Evolutionary conservation across 768 basidiomycete species (phyloP).

Genomic region (Naganishia vaughanmartiniae): DNA sequence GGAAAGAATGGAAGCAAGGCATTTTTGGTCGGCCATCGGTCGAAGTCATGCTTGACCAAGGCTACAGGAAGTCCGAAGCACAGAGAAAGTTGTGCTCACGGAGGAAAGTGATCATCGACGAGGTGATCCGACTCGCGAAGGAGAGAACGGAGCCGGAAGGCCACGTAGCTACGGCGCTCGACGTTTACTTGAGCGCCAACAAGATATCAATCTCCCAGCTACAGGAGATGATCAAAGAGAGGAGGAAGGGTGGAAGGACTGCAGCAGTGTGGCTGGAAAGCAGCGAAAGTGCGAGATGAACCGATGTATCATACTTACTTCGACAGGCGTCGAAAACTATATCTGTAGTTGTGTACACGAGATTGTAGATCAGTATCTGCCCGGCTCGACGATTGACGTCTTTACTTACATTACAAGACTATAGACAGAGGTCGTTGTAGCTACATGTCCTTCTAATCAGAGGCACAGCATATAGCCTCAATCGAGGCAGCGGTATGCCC

Average conservation of each 20-base stretch:
- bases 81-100: background rate
- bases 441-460: too few species aligned
- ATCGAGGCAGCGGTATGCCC: too few species aligned
- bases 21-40: background rate
- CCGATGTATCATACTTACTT: background rate
- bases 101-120: background rate
- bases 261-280: background rate
- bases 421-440: background rate
- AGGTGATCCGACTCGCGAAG: background rate
- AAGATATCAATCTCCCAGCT: background rate
- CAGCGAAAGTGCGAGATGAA: background rate
- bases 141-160: background rate
- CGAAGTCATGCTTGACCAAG: background rate
- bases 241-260: background rate
- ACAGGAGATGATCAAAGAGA: background rate
- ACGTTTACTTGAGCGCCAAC: background rate
- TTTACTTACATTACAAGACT: background rate
- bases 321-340: background rate
- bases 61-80: background rate
- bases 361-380: background rate
- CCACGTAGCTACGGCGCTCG: background rate
- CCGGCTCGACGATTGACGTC: background rate
- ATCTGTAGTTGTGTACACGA: background rate
- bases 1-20: background rate
- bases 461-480: too few species aligned